Evolutionary conservation across 208 protist genomes (phyloP).

Genomic region (Acanthamoeba comandoni): DNA sequence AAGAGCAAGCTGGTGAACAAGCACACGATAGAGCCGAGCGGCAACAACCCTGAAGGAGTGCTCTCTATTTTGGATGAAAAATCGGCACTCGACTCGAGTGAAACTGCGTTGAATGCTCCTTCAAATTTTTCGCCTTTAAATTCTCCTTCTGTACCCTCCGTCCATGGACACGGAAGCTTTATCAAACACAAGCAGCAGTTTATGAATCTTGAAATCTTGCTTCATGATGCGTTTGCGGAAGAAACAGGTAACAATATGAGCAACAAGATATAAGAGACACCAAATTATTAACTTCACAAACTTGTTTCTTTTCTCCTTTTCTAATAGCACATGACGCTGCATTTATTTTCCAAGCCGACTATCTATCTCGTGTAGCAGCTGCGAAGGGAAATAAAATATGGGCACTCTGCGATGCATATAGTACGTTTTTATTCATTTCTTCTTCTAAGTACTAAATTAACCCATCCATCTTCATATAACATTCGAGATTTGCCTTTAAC

Average conservation of each 20-base stretch:
- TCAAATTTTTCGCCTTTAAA: background rate
- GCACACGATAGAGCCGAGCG: slow-evolving; percentile 30
- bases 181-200: slow-evolving; percentile 59
- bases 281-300: background rate
- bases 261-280: background rate
- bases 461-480: background rate
- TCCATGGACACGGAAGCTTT: background rate
- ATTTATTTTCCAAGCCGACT: slow-evolving; percentile 48
- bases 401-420: slow-evolving; percentile 29
- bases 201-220: slow-evolving; percentile 32
- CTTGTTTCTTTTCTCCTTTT: background rate
- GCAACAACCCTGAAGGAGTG: background rate
- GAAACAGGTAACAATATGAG: too few species aligned
- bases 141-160: slow-evolving; percentile 27
- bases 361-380: slow-evolving; percentile 19
- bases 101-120: background rate
- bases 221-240: slow-evolving; percentile 13
- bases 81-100: background rate
- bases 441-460: background rate
- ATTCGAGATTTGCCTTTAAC: background rate
- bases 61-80: background rate
- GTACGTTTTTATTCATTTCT: slow-evolving; percentile 17
- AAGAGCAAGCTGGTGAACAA: slow-evolving; percentile 62
- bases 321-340: background rate
- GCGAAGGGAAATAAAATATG: slow-evolving; percentile 28